These are phyloP conservation scores for Globisporangium ultimum DNA, from an alignment of 352 stramenopile species.

Conservation along the genomic window DNA sequence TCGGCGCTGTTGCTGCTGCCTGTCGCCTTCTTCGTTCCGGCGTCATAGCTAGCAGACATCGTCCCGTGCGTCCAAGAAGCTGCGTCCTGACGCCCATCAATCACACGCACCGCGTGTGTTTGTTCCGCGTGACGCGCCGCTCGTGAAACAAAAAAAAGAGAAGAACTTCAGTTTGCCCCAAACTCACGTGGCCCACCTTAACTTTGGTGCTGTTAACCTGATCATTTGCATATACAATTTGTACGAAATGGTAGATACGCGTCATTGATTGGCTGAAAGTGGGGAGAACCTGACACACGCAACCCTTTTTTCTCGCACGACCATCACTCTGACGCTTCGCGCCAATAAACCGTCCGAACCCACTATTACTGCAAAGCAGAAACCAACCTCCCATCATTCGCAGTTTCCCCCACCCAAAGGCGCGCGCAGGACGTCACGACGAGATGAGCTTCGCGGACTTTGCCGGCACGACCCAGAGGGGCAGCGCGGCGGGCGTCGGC, in stretches of 20 bases:
- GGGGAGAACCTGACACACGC: neutral
- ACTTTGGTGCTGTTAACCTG: neutral
- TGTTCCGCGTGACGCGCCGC: neutral
- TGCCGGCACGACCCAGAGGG: conserved; percentile 18
- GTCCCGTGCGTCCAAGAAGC: no score
- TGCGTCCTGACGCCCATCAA: neutral
- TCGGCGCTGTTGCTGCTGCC: conserved; percentile 18
- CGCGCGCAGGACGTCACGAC: neutral
- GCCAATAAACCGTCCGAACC: neutral
- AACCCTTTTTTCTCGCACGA: neutral
- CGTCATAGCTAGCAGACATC: neutral
- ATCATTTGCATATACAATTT: no score
- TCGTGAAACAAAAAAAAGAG: neutral
- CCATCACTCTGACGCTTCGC: neutral
- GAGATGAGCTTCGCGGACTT: conserved; percentile 73
- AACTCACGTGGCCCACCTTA: neutral
- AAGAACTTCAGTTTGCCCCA: no score
- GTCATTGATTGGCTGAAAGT: neutral
- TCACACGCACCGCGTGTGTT: no score
- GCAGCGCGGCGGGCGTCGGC: neutral
- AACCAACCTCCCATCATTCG: neutral
- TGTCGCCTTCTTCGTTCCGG: conserved; percentile 5
- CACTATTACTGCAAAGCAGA: neutral
- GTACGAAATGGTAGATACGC: no score
- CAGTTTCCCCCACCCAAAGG: neutral